These are phyloP conservation scores for Sphagnum tenellum DNA, from an alignment of 225 moss, liverwort and hornwort species.

Conservation along the genomic window DNA sequence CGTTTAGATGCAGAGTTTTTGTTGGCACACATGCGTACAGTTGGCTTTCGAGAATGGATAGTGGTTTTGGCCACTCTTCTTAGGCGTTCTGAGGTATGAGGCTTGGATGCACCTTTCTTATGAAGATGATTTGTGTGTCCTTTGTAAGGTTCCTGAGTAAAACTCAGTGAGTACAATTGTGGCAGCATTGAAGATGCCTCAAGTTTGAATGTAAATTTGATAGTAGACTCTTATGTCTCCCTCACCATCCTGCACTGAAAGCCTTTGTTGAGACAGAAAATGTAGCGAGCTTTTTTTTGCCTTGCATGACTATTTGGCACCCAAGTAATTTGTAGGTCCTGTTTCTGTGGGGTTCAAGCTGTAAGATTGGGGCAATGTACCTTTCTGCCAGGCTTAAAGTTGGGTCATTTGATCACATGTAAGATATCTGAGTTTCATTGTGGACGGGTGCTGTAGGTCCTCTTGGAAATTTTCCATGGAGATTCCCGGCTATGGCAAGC, in stretches of 20 bases:
- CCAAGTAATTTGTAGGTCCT: too few relatives aligned
- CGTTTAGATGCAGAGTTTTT: slow-evolving; percentile 61
- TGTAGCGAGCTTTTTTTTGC: not conserved
- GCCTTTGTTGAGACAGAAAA: not conserved
- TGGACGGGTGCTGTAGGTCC: slow-evolving; percentile 29
- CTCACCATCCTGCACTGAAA: too few relatives aligned
- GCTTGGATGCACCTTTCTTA: too few relatives aligned
- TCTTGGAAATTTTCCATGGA: slow-evolving; percentile 75
- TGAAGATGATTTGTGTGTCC: too few relatives aligned
- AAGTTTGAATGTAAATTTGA: too few relatives aligned
- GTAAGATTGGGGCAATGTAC: too few relatives aligned
- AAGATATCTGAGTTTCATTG: not conserved
- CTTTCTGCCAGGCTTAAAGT: not conserved
- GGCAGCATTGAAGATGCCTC: too few relatives aligned
- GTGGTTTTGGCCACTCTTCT: slow-evolving; percentile 88
- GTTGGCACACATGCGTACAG: slow-evolving; percentile 66
- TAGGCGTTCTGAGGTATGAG: slow-evolving; percentile 58
- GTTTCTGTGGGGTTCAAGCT: too few relatives aligned
- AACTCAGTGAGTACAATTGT: too few relatives aligned
- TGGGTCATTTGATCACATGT: not conserved
- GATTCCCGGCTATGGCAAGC: slow-evolving; percentile 86
- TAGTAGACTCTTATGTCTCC: too few relatives aligned
- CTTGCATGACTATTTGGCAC: not conserved
- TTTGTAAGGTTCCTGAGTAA: too few relatives aligned
- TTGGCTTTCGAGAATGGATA: slow-evolving; percentile 94